Conservation (phyloP, 306 rosid species). For the Acmispon strigosus region DNA sequence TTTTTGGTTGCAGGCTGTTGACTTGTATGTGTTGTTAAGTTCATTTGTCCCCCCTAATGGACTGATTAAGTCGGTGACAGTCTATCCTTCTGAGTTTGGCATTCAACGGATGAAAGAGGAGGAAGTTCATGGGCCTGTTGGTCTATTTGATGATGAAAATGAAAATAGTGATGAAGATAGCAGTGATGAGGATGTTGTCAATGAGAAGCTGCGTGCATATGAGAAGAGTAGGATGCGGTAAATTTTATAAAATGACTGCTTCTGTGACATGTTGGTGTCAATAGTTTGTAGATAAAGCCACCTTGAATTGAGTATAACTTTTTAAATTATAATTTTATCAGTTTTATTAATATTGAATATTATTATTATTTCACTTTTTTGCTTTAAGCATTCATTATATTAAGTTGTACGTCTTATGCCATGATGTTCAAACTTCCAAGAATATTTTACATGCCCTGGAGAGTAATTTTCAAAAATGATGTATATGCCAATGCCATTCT, state of each 20-base stretch:
- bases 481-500: background rate
- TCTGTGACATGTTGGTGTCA: background rate
- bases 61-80: constrained; percentile 58
- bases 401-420: background rate
- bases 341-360: background rate
- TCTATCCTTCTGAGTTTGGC: constrained; percentile 93
- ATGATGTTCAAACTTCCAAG: background rate
- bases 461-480: background rate
- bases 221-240: constrained; percentile 81
- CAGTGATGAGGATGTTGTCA: constrained; percentile 35
- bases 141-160: constrained; percentile 54
- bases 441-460: background rate
- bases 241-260: background rate
- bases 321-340: background rate
- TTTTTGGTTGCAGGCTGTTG: constrained; percentile 51
- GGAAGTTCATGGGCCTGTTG: constrained; percentile 78
- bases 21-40: constrained; percentile 59
- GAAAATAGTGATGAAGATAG: constrained; percentile 35
- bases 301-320: background rate
- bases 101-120: constrained; percentile 82
- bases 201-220: constrained; percentile 75
- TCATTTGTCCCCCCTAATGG: constrained; percentile 74
- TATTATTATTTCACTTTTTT: background rate
- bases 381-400: background rate
- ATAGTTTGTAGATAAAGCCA: background rate